Base-by-base conservation (phyloP, 345 rosid genomes). In the Schrenkiella parvula region DNA sequence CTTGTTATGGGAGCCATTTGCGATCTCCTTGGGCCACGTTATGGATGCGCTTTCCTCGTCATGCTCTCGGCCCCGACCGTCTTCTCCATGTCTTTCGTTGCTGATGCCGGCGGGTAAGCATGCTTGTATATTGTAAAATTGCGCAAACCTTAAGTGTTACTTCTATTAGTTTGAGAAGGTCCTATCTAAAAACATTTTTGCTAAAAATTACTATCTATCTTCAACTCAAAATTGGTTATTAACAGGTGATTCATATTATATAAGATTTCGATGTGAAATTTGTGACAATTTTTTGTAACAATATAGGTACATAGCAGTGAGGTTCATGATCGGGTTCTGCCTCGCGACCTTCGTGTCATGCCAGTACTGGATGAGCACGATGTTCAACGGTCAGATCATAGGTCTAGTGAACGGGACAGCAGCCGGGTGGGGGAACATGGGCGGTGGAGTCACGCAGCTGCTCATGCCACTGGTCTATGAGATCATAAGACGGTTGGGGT, bases 351-450 rank as follows among this genome's bases (percentile, higher is more conserved):
- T 92, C 29, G 96, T 92, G 64, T 92, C 98, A 2, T 92, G 96
- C 73, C 98, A 92, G 57, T 92, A 84, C 38, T 89, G 98, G 98
- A 92, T 92, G 98, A 92, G 96, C 77, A 90, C 98, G 2, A 92
- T 92, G 98, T 92, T 92, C 56, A 92, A 92, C 25, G 76, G 91
- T 59, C 85, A 87, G 81, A 92, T 92, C 47, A 87, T 90, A 7
- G 98, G 98, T 11, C 80, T 87, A 0, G 96, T 83, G 17, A 92
- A 92, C 14, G 96, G 98, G n/a, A 92, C 96, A 0, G 96, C 98
- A 0, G 98, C 93, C 1, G 96, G 96, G 1, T 92, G 98, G 98
- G 98, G 98, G 0, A 92, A 90, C 65, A 88, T 90, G 96, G 98
- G 98, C 0, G 95, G 98, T 2, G 96, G 98, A 2, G 91, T 88